Evolutionary conservation across 805 yeast species (phyloP), one percentile per base, ranked within the genome.

Genomic region (Sporopachydermia lactativora): DNA sequence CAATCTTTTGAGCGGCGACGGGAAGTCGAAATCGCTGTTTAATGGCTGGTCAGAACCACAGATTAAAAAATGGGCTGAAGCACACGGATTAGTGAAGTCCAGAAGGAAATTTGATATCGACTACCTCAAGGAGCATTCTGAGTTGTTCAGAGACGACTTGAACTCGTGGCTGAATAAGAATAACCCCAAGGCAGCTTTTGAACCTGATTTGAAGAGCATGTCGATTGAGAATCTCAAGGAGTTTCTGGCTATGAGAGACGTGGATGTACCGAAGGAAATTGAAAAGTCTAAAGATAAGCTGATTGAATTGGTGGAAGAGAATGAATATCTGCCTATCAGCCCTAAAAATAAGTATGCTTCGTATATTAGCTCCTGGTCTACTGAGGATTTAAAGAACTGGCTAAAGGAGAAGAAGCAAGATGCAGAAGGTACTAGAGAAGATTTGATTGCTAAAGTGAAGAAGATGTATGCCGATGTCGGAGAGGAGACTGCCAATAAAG

Each of bases 281-380:
- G 13, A 24, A n/a, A 24, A 24, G 8, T 46, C 53, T 31, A 50
- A 53, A 39, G 66, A 67, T 34, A 61, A 68, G 24, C 55, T 76
- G 47, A 48, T 65, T 31, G 59, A 64, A 13, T 42, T 58, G 17
- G 71, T 70, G 3, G 57, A 64, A 49, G 51, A 57, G 17, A 61
- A 68, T 49, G 68, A 62, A 45, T 59, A 64, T 39, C 49, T 52
- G 8, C 61, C 70, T 41, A 59, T 65, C 11, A 52, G 60, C 39
- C 42, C 52, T 19, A 47, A 56, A 38, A 59, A 65, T 3, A 54
- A 52, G 5, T 60, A 69, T 15, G 73, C 73, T 4, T 52, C 54
- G 35, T 71, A 71, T 42, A 66, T 73, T 4, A 73, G 77, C 15
- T 62, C 62, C 24, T 77, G 84, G 84, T 58, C 67, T 16, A 52